These are phyloP conservation scores for Arabidopsis suecica DNA, from an alignment of 345 rosid species.

Conservation along the genomic window DNA sequence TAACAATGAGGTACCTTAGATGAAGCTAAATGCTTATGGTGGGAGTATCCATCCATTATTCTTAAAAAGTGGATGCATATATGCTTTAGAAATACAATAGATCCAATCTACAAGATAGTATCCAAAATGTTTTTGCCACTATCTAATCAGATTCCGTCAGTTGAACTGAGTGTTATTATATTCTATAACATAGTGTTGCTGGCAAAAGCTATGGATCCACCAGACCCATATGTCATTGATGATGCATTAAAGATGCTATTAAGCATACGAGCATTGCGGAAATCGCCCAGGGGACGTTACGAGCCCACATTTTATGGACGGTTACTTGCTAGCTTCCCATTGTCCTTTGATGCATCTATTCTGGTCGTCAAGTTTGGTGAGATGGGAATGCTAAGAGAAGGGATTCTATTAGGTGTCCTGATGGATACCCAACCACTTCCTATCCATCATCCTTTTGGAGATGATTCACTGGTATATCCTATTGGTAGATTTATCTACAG, in stretches of 20 bases:
- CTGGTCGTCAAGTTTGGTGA: conserved; percentile 84
- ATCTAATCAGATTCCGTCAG: background rate
- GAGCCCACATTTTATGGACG: conserved; percentile 93
- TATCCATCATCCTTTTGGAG: conserved; percentile 81
- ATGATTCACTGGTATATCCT: conserved; percentile 68
- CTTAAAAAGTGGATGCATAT: background rate
- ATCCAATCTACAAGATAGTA: conserved; percentile 2
- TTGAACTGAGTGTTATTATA: conserved; percentile 29
- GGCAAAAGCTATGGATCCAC: conserved; percentile 92
- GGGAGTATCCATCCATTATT: conserved; percentile 18
- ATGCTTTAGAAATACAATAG: conserved; percentile 12
- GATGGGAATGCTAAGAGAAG: conserved; percentile 81
- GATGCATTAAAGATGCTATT: conserved; percentile 76
- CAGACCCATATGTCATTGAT: conserved; percentile 69
- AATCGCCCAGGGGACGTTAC: conserved; percentile 65
- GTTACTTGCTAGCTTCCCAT: conserved; percentile 80
- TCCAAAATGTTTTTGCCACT: background rate
- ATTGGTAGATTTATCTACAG: conserved; percentile 30
- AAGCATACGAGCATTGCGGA: conserved; percentile 61
- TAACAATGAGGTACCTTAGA: conserved; percentile 24
- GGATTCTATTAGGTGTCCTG: conserved; percentile 82
- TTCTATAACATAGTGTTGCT: conserved; percentile 61
- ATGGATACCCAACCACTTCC: conserved; percentile 87
- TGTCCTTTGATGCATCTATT: conserved; percentile 84
- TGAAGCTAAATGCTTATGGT: conserved; percentile 25